A percentile compares a stretch with the other conserved stretches of the same genome.
Conservation (phyloP, 495 filamentous ascomycete species). For the Hyaloscypha variabilis region DNA sequence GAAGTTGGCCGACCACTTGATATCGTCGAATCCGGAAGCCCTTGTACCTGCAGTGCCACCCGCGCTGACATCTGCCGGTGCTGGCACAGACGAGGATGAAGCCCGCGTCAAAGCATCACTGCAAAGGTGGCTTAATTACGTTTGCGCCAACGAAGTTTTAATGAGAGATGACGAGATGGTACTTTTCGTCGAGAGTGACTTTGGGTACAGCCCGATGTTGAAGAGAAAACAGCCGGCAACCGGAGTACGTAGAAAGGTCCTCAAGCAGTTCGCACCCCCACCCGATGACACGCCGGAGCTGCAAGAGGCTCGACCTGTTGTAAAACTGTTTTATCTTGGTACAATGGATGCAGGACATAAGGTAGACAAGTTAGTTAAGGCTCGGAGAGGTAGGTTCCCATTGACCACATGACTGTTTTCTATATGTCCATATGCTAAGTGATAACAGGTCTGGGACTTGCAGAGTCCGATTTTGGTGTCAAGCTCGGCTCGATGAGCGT, state of each 20-base stretch:
- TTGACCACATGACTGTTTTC: neutral
- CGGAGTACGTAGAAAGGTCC: constrained; percentile 86
- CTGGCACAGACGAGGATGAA: constrained; percentile 97
- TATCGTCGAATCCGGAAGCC: constrained; percentile 94
- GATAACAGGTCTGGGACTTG: constrained; percentile 76
- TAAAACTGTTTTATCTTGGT: constrained; percentile 94
- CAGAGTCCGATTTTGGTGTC: constrained; percentile 91
- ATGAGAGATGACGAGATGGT: constrained; percentile 96
- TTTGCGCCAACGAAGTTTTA: constrained; percentile 88
- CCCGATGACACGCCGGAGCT: constrained; percentile 97
- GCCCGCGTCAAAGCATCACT: constrained; percentile 81
- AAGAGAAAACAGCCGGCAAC: constrained; percentile 97
- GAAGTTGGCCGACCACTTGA: constrained; percentile 91
- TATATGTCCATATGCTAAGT: constrained; percentile 17
- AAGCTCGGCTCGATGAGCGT: constrained; percentile 82
- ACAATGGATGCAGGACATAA: constrained; percentile 96
- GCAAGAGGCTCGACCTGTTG: constrained; percentile 81
- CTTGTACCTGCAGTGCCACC: constrained; percentile 97
- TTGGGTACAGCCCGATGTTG: constrained; percentile 95
- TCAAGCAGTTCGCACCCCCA: constrained; percentile 98
- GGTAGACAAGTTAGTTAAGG: constrained; percentile 90
- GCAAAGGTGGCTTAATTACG: constrained; percentile 93
- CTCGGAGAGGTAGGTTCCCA: constrained; percentile 72
- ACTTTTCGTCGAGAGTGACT: constrained; percentile 96
- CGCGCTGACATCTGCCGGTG: constrained; percentile 86